Evolutionary conservation across 257 asterid species (phyloP), one percentile per base, ranked within the genome.

Genomic region (Solanum pennellii): DNA sequence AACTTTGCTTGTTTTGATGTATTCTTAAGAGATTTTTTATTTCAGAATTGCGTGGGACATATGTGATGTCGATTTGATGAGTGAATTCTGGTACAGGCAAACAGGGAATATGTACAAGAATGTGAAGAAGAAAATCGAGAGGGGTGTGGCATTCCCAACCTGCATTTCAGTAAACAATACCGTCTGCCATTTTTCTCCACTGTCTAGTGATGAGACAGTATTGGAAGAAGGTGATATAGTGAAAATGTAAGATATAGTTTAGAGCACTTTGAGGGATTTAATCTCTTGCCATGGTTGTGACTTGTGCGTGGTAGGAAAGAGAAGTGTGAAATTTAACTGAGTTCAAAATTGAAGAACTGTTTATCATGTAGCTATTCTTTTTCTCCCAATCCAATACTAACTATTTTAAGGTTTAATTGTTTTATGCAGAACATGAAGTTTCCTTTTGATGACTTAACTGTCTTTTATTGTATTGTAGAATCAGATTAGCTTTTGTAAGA

Each of bases 91-190:
- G 42, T 82, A 42, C 87, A 96, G 99, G 92, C 98, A 96, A 92
- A 88, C 98, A 18, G 98, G 98, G 35, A 95, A 89, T 88, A 96
- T 93, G 98, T 96, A 95, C 90, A 96, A 95, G 97, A 94, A 96
- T 87, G 96, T 88, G 44, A 95, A 96, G 94, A 96, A 94, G 98
- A 96, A 96, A 94, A 96, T 96, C 52, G 98, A 94, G 83, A 90
- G 94, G 76, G 99, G 99, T 33, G 96, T 94, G 85, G 99, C 99
- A 7, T 96, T 96, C 86, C 99, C 99, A 1, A 96, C 99, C 37
- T 96, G 98, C 89, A 89, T 96, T 69, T 96, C 99, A 0, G 95
- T 96, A 42, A 96, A 96, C 89, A 94, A 92, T 68, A 95, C 96
- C 0, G 91, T 96, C 82, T 96, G 98, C 88, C 98, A 96, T 91